Percentiles rank a stretch among this genome's conserved stretches.
phyloP scores from a whole-genome alignment of 306 rosid species.

The Vachellia pachyceras region DNA sequence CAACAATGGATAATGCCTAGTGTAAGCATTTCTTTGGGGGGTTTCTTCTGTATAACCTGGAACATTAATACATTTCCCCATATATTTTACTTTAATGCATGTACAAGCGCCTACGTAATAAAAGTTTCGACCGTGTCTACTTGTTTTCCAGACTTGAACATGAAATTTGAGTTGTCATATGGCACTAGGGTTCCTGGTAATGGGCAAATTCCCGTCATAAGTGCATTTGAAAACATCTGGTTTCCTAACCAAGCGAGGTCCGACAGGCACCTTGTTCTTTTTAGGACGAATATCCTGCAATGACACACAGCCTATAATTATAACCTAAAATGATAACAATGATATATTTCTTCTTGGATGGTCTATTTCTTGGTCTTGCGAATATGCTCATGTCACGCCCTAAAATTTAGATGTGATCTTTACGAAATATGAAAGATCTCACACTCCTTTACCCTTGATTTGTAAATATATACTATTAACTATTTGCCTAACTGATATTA shows the following conservation, averaged over 20 bases:
- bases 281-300: constrained; percentile 88
- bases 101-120: constrained; percentile 8
- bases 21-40: too few species aligned
- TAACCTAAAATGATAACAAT: neutral
- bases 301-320: neutral
- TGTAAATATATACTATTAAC: too few species aligned
- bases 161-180: constrained; percentile 28
- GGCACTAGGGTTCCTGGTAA: constrained; percentile 64
- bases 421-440: too few species aligned
- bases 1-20: neutral
- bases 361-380: neutral
- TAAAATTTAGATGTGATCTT: too few species aligned
- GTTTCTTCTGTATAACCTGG: too few species aligned
- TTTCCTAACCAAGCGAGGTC: constrained; percentile 39
- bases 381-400: neutral
- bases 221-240: constrained; percentile 92
- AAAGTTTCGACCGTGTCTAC: neutral
- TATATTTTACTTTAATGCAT: neutral
- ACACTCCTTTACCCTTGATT: too few species aligned
- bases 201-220: constrained; percentile 51
- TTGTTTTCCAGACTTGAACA: neutral
- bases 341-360: neutral
- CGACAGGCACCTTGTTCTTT: constrained; percentile 46
- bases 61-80: neutral
- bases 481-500: too few species aligned